A percentile compares a stretch with the other conserved stretches of the same genome.
Conservation (phyloP, 192 early-diverging fungal species). For the Rhizophagus clarus region DNA sequence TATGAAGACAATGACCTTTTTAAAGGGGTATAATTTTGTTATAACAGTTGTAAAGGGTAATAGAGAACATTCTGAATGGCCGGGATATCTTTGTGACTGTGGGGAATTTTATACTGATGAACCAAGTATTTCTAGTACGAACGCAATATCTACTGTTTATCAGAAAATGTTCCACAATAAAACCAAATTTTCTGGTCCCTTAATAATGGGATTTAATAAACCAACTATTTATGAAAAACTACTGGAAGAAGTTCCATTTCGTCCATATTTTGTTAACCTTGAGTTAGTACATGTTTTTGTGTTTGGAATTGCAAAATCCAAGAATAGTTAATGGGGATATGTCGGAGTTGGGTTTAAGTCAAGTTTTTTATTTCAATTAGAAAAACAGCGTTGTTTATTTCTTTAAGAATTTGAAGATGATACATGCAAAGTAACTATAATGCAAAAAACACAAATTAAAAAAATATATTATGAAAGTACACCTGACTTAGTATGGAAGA, state of each 20-base stretch:
- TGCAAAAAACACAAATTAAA: neutral
- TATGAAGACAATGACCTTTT: too few species aligned
- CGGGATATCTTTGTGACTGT: neutral
- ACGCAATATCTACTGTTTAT: neutral
- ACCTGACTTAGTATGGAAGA: neutral
- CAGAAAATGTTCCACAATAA: neutral
- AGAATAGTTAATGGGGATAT: neutral
- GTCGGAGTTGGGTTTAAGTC: neutral
- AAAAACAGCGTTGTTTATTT: neutral
- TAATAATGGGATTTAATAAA: neutral
- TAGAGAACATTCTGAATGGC: neutral
- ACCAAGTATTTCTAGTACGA: neutral
- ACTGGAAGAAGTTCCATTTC: neutral
- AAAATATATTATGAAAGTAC: neutral
- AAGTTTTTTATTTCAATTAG: neutral
- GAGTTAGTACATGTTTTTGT: neutral
- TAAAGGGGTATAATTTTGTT: too few species aligned
- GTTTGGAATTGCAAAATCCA: neutral
- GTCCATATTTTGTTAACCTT: neutral
- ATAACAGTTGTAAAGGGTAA: neutral
- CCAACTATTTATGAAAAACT: neutral
- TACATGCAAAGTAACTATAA: neutral
- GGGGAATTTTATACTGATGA: neutral
- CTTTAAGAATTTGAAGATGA: neutral
- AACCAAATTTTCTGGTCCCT: neutral